A percentile compares a stretch with the other conserved stretches of the same genome.
phyloP scores from a whole-genome alignment of 768 basidiomycete genomes.

The Pluteus cervinus region DNA sequence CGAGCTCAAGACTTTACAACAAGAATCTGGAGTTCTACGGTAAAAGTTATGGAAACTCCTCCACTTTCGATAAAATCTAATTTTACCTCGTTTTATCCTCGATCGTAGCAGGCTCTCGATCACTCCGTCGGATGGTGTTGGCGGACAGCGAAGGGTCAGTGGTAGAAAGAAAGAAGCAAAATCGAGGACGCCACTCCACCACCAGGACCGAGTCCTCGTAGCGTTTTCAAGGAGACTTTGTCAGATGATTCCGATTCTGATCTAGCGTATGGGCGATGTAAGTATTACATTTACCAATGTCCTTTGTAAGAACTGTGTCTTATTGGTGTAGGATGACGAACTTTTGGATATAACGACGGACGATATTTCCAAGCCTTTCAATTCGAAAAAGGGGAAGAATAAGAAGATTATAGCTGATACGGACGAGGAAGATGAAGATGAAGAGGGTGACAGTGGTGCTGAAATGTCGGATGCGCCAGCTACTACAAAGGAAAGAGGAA shows the following conservation, averaged over 20 bases:
- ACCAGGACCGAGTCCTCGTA: slow-evolving; percentile 15
- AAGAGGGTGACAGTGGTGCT: slow-evolving; percentile 18
- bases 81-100: no score
- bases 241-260: slow-evolving; percentile 47
- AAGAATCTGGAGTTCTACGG: no score
- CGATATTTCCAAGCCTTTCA: slow-evolving; percentile 17
- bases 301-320: slow-evolving; percentile 6
- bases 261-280: slow-evolving; percentile 20
- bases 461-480: slow-evolving; percentile 10
- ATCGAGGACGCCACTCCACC: slow-evolving; percentile 21
- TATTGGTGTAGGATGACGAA: slow-evolving; percentile 5
- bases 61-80: no score
- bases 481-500: slow-evolving; percentile 22
- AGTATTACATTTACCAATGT: neutral
- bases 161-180: slow-evolving; percentile 13
- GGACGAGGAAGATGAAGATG: no score
- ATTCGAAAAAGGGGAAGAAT: slow-evolving; percentile 12
- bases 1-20: no score
- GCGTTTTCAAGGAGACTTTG: slow-evolving; percentile 20
- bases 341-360: slow-evolving; percentile 22
- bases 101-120: no score
- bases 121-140: no score
- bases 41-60: no score
- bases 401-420: no score
- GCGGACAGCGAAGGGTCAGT: slow-evolving; percentile 9